Evolutionary conservation across 257 asterid genomes (phyloP).

Genomic region (Verbena officinalis): DNA sequence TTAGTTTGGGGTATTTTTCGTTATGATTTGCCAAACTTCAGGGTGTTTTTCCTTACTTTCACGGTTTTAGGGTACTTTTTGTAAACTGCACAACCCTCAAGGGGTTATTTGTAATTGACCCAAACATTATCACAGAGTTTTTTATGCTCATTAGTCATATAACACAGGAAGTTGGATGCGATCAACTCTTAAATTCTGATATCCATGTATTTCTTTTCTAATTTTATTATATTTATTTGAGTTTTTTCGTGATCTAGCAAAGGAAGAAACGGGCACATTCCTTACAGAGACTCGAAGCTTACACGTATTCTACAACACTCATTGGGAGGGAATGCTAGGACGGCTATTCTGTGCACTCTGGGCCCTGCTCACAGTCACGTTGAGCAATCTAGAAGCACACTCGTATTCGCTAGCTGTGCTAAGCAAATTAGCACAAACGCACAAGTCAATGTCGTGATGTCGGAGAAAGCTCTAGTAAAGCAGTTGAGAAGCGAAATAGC

Average conservation of each 20-base stretch:
- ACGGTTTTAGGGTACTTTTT: too few relatives aligned
- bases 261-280: constrained; percentile 58
- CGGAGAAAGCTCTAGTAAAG: constrained; percentile 61
- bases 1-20: too few relatives aligned
- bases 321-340: constrained; percentile 65
- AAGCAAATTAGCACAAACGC: constrained; percentile 57
- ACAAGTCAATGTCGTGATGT: constrained; percentile 57
- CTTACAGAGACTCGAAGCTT: constrained; percentile 63
- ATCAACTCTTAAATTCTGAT: too few relatives aligned
- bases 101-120: too few relatives aligned
- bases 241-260: constrained; percentile 38
- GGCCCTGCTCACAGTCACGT: constrained; percentile 67
- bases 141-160: too few relatives aligned
- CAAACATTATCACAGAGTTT: too few relatives aligned
- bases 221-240: too few relatives aligned
- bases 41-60: too few relatives aligned
- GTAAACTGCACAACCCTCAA: too few relatives aligned
- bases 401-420: constrained; percentile 64
- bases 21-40: too few relatives aligned
- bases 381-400: constrained; percentile 70
- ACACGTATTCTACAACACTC: constrained; percentile 62
- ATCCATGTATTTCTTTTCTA: too few relatives aligned
- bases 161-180: too few relatives aligned
- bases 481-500: constrained; percentile 56
- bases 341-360: constrained; percentile 66